phyloP scores from a whole-genome alignment of 83 land plant species.

The Picea engelmannii region DNA sequence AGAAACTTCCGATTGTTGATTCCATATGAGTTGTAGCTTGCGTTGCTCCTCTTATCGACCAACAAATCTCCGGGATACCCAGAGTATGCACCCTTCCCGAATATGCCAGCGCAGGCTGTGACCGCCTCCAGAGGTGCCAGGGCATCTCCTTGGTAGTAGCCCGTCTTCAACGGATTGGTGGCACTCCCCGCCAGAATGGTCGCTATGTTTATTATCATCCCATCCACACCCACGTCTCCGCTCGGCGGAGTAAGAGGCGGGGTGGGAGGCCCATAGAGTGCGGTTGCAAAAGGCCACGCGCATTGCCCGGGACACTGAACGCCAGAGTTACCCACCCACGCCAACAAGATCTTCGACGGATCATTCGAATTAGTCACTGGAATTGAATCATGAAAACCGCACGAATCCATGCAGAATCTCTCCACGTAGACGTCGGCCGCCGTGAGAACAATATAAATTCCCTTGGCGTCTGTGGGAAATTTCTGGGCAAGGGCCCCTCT shows the following conservation, averaged over 20 bases:
- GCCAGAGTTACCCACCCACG: constrained; percentile 29
- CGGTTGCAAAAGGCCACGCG: constrained; percentile 35
- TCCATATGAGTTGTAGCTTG: constrained; percentile 42
- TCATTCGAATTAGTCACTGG: neutral
- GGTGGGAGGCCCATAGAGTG: constrained; percentile 28
- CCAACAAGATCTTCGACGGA: neutral
- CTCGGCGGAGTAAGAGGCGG: constrained; percentile 26
- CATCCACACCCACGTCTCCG: no score
- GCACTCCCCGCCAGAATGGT: constrained; percentile 36
- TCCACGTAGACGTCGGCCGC: constrained; percentile 29
- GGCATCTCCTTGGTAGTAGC: constrained; percentile 37
- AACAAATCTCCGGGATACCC: constrained; percentile 38
- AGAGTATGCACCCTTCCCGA: constrained; percentile 36
- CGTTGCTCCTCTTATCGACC: constrained; percentile 17
- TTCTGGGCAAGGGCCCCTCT: no score
- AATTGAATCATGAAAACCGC: constrained; percentile 31
- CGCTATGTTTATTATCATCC: constrained; percentile 47
- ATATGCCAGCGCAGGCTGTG: constrained; percentile 39
- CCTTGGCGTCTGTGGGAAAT: no score
- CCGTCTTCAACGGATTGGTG: constrained; percentile 36
- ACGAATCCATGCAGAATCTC: constrained; percentile 27
- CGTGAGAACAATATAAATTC: no score
- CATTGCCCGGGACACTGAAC: constrained; percentile 34
- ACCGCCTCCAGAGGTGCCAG: constrained; percentile 37
- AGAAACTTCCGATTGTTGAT: constrained; percentile 24